Conservation (phyloP, 2,329 filamentous ascomycete genomes). For the Fusarium sp. region DNA sequence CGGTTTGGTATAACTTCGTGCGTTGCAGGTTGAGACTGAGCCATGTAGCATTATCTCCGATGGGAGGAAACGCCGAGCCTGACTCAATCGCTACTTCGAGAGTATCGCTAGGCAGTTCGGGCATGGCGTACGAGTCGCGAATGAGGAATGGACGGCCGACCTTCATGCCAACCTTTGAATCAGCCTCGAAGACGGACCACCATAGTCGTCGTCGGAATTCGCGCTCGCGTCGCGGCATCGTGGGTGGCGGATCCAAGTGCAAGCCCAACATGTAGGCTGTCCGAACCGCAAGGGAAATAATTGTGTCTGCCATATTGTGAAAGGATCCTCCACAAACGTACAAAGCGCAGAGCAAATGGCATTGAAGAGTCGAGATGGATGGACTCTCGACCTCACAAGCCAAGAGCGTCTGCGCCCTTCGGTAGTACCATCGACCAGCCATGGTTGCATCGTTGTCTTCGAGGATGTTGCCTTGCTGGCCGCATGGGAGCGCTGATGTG, state of each 20-base stretch:
- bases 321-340: constrained; percentile 9
- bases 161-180: constrained; percentile 7
- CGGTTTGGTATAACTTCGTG: not conserved
- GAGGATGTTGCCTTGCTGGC: not conserved
- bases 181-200: constrained; percentile 17
- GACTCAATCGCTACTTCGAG: constrained; percentile 9
- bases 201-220: not conserved
- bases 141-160: constrained; percentile 8
- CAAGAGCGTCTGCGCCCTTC: constrained; percentile 5
- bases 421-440: constrained; percentile 16
- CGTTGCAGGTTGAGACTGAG: constrained; percentile 4
- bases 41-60: constrained; percentile 1
- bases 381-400: constrained; percentile 11
- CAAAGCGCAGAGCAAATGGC: not conserved
- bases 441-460: constrained; percentile 11
- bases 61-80: constrained; percentile 7
- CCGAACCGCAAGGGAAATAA: not conserved
- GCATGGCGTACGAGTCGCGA: not conserved
- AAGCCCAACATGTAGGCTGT: constrained; percentile 17
- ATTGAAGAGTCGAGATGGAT: constrained; percentile 7
- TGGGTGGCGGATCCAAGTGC: not conserved
- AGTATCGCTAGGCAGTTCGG: not conserved
- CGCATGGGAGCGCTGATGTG: not conserved
- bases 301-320: constrained; percentile 16
- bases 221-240: not conserved